These are phyloP conservation scores for Trichoderma citrinoviride DNA, from an alignment of 2,329 filamentous ascomycete species.

Conservation along the genomic window DNA sequence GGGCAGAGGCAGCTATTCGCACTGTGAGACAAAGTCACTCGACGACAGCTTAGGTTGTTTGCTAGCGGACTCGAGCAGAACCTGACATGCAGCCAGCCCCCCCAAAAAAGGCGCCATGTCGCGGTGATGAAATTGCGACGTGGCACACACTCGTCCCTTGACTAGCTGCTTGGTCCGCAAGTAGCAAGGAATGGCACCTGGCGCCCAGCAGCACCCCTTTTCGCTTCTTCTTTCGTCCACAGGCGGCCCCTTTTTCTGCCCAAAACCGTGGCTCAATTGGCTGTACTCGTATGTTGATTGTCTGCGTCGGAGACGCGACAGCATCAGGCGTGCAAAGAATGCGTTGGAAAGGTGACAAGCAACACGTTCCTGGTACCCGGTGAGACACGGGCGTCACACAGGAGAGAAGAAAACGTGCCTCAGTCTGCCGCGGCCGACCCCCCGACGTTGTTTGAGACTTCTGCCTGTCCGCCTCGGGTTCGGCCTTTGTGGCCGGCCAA, in stretches of 20 bases:
- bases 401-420: not conserved
- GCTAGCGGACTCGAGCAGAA: slow-evolving; percentile 18
- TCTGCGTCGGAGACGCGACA: not conserved
- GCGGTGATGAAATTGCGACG: slow-evolving; percentile 23
- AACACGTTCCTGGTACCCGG: slow-evolving; percentile 2
- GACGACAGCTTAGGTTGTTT: slow-evolving; percentile 10
- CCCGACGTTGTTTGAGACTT: not conserved
- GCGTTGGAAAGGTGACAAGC: not conserved
- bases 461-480: slow-evolving; percentile 4
- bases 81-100: slow-evolving; percentile 21
- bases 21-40: slow-evolving; percentile 21
- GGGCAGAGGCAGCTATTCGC: not conserved
- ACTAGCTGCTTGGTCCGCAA: slow-evolving; percentile 10
- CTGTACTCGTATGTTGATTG: not conserved
- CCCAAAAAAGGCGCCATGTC: slow-evolving; percentile 12
- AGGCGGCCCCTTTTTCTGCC: not conserved
- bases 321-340: not conserved
- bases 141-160: slow-evolving; percentile 21
- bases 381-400: not conserved
- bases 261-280: not conserved
- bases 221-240: not conserved
- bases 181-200: not conserved
- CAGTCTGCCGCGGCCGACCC: not conserved
- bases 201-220: not conserved
- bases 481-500: slow-evolving; percentile 8